These are phyloP conservation scores for Penicillium cosmopolitanum DNA, from an alignment of 495 filamentous ascomycete species.

Conservation along the genomic window DNA sequence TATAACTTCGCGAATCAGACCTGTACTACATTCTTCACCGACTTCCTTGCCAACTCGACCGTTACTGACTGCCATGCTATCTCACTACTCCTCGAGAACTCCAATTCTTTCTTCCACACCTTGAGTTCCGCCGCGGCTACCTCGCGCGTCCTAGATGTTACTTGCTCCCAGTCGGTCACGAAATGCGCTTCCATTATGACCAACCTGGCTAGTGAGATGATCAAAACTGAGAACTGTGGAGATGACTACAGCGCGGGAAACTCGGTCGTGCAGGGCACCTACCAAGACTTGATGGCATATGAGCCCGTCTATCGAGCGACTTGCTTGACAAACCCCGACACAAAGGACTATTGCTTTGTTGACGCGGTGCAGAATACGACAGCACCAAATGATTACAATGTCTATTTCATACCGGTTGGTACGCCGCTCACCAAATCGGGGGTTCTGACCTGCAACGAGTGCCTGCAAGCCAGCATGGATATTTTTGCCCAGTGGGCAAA, in stretches of 20 bases:
- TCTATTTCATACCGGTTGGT: constrained; percentile 86
- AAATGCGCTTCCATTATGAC: constrained; percentile 64
- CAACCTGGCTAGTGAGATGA: constrained; percentile 61
- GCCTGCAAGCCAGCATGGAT: constrained; percentile 70
- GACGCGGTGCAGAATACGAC: constrained; percentile 78
- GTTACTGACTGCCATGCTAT: constrained; percentile 74
- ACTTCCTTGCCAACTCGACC: constrained; percentile 62
- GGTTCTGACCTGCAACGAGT: constrained; percentile 69
- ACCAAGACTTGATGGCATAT: constrained; percentile 73
- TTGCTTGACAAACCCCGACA: constrained; percentile 63
- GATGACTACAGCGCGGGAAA: constrained; percentile 68
- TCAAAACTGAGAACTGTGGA: constrained; percentile 63
- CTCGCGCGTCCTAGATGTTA: constrained; percentile 69
- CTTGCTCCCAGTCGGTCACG: constrained; percentile 65
- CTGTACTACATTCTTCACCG: constrained; percentile 71
- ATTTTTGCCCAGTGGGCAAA: constrained; percentile 64
- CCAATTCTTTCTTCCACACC: constrained; percentile 76
- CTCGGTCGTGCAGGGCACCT: constrained; percentile 71
- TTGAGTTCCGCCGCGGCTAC: constrained; percentile 65
- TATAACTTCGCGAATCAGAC: constrained; percentile 65
- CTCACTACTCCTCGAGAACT: constrained; percentile 73
- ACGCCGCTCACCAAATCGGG: constrained; percentile 61
- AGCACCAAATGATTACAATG: constrained; percentile 67
- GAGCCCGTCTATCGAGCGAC: constrained; percentile 74
- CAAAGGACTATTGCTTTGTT: constrained; percentile 66